Conservation (phyloP, 805 yeast genomes). For the Ogataea henricii region DNA sequence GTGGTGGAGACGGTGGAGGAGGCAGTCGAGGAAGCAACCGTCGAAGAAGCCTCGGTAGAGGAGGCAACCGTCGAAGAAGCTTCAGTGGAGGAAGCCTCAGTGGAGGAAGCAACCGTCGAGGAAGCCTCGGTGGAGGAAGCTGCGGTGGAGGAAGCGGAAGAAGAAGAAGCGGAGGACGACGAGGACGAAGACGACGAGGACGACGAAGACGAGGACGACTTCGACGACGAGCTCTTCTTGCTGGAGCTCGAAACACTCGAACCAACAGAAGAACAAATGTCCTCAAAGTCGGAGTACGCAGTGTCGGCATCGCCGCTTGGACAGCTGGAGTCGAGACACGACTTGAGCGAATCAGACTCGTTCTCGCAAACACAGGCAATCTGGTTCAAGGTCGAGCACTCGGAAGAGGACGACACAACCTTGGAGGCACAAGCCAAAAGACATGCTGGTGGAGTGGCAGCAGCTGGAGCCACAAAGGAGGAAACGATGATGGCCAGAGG, state of each 20-base stretch:
- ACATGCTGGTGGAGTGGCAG: conserved; percentile 87
- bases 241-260: conserved; percentile 22
- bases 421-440: conserved; percentile 83
- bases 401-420: conserved; percentile 54
- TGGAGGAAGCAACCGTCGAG: conserved; percentile 21
- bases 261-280: conserved; percentile 52
- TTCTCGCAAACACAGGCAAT: conserved; percentile 68
- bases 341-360: conserved; percentile 52
- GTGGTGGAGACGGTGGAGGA: neutral
- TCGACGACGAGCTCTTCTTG: conserved; percentile 10
- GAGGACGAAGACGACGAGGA: neutral
- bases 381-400: conserved; percentile 62
- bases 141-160: conserved; percentile 32
- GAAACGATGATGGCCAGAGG: conserved; percentile 39
- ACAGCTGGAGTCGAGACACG: conserved; percentile 69
- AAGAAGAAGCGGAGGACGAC: conserved; percentile 24
- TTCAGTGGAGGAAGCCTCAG: conserved; percentile 19
- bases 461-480: conserved; percentile 41
- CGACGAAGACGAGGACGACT: conserved; percentile 20
- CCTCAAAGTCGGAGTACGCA: conserved; percentile 62
- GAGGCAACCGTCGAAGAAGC: conserved; percentile 19
- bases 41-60: conserved; percentile 18
- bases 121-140: conserved; percentile 25
- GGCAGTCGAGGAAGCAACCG: conserved; percentile 20
- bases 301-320: conserved; percentile 59